These are phyloP conservation scores for Gracilariopsis chorda DNA, from an alignment of 23 red algal genomes.

Conservation along the genomic window DNA sequence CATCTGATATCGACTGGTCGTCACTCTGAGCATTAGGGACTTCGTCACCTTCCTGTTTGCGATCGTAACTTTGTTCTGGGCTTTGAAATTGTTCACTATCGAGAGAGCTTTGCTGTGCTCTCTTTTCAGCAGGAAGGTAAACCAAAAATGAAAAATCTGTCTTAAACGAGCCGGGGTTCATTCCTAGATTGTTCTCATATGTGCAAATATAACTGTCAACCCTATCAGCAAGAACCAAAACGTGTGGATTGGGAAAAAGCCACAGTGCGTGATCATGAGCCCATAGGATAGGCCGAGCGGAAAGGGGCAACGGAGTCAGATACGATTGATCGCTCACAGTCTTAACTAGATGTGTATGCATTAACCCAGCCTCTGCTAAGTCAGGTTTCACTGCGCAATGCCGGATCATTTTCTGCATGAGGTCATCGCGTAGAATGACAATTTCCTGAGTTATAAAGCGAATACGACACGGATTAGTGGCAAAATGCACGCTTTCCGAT, in stretches of 20 bases:
- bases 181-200: constrained; percentile 39
- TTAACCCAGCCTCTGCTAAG: constrained; percentile 29
- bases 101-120: constrained; percentile 46
- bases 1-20: not conserved
- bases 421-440: constrained; percentile 72
- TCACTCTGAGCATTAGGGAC: not conserved
- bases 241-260: constrained; percentile 68
- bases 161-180: constrained; percentile 73
- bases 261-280: constrained; percentile 69
- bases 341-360: constrained; percentile 72
- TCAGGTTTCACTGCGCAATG: constrained; percentile 58
- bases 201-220: constrained; percentile 59
- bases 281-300: constrained; percentile 76
- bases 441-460: constrained; percentile 66
- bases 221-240: constrained; percentile 69
- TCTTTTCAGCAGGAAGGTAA: constrained; percentile 56
- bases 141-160: constrained; percentile 72
- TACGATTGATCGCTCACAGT: constrained; percentile 80
- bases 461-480: constrained; percentile 74
- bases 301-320: constrained; percentile 65
- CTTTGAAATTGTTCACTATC: constrained; percentile 18
- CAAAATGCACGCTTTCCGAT: constrained; percentile 7
- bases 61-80: not conserved
- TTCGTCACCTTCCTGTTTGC: not conserved
- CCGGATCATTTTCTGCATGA: constrained; percentile 77